Base-by-base conservation (phyloP, 805 yeast genomes). In the Cyberlindnera xishuangbannaensis region DNA sequence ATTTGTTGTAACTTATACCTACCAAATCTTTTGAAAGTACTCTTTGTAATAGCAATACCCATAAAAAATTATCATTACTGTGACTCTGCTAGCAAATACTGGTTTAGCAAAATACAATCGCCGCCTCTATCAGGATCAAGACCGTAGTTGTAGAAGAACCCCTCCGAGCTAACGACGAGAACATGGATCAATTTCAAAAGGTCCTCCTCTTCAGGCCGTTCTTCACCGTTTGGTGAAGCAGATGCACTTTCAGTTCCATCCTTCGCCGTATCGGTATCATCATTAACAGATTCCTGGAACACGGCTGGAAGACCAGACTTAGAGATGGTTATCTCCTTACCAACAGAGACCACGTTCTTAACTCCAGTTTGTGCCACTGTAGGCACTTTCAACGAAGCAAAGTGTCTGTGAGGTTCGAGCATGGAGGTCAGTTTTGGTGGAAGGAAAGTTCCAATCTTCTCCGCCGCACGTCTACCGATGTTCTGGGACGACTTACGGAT, bases 91-190 rank as follows among this genome's bases (percentile, higher is more conserved):
- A 82, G 61, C 6, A 80, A 69, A 50, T 77, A 80, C 50, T 85
- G 95, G 40, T 78, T 75, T 35, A 83, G 62, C 40, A 86, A 62
- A 25, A 81, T 73, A 59, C 97, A 90, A 52, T 88, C 96, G 2
- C 98, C 98, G 2, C 97, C 97, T 34, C 88, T 61, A 40, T 80
- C 94, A 0, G 92, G 79, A 41, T 86, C 92, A 28, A 90, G 61
- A 2, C 80, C 80, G 56, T 85, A 90, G 31, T 82, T 83, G 48
- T 80, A 82, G 45, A 83, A 81, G 44, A 71, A 74, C 0, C 97
- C 97, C 36, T 78, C 83, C 0, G 81, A 71, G 1, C 95, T 84
- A 4, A 85, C 84, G 6, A 87, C 90, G 37, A 76, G 69, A 11
- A 76, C 76, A 47, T 71, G 73, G 28, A 40, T 52, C 35, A 64